Conservation (phyloP, 768 basidiomycete genomes). For the Trametes maxima region DNA sequence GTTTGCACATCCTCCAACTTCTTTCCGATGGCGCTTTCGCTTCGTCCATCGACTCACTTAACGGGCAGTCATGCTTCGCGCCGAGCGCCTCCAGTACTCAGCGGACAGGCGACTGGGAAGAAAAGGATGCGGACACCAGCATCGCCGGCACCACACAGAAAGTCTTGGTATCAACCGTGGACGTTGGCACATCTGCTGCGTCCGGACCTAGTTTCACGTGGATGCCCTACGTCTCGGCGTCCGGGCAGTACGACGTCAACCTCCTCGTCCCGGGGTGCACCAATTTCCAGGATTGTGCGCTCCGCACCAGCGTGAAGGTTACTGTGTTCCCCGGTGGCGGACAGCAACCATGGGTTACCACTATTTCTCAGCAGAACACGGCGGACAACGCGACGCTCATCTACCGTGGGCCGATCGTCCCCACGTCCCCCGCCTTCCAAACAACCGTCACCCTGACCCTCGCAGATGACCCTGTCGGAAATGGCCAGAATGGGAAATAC, state of each 20-base stretch:
- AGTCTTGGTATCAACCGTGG: slow-evolving; percentile 68
- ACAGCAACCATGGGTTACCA: slow-evolving; percentile 64
- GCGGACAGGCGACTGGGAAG: slow-evolving; percentile 70
- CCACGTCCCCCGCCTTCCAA: slow-evolving; percentile 69
- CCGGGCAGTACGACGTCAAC: slow-evolving; percentile 84
- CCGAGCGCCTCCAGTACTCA: slow-evolving; percentile 71
- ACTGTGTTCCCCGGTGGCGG: slow-evolving; percentile 79
- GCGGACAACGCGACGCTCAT: slow-evolving; percentile 62
- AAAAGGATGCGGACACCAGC: slow-evolving; percentile 61
- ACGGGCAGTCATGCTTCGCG: slow-evolving; percentile 75
- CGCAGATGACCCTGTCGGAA: slow-evolving; percentile 62
- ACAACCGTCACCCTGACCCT: slow-evolving; percentile 77
- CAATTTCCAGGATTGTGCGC: slow-evolving; percentile 74
- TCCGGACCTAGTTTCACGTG: slow-evolving; percentile 83
- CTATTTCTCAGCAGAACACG: slow-evolving; percentile 70
- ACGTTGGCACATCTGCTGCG: slow-evolving; percentile 61
- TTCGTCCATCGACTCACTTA: slow-evolving; percentile 63
- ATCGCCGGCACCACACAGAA: slow-evolving; percentile 82
- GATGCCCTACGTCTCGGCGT: slow-evolving; percentile 89
- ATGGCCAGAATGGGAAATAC: slow-evolving; percentile 67
- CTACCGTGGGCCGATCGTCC: slow-evolving; percentile 85
- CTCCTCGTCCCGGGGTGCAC: slow-evolving; percentile 87
- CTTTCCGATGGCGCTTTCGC: slow-evolving; percentile 92
- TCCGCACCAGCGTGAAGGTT: slow-evolving; percentile 80
- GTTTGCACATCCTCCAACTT: slow-evolving; percentile 89